Evolutionary conservation across 1,284 basidiomycete species (phyloP), one percentile per base, ranked within the genome.

Genomic region (Phlebopus sp.): DNA sequence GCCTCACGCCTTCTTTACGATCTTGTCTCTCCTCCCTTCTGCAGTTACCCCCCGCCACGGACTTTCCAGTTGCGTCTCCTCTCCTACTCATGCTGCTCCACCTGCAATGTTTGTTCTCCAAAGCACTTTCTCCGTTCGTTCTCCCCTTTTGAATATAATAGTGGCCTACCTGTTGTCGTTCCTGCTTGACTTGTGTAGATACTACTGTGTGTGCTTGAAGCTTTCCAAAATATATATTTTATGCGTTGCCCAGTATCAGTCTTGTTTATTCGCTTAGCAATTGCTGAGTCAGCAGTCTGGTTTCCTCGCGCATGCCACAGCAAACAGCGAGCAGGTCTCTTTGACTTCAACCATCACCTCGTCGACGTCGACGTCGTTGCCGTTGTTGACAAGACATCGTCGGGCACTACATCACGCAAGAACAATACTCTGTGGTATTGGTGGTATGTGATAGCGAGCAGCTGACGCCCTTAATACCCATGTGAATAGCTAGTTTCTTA

Each of bases 11-110:
- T 37, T 48, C 4, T 29, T 36, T 23, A 49, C 48, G 51, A 50
- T 37, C 46, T 51, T 29, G 27, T 29, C 27, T 29, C 27, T 29
- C 6, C 21, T 18, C 18, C 2, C 17, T 10, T 42, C 23, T 27
- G 15, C 42, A 53, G 47, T 64, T 59, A 66, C 58, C 41, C 39
- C 30, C 59, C 41, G 36, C 48, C 46, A 62, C 61, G 59, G 53
- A 62, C 63, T 55, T 55, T 54, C 51, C 57, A 58, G 44, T 40
- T 44, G 43, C 25, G 44, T 44, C 42, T 44, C 17, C 36, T 52
- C 51, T 44, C n/a, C n/a, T 57, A 64, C 64, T 58, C 51, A 47
- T 53, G 58, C 41, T 58, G 35, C 40, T 53, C 41, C 36, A 40
- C 42, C 54, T 64, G 52, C 56, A 57, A 47, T 49, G 31, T 49